A percentile compares a stretch with the other conserved stretches of the same genome.
phyloP scores from a whole-genome alignment of 1,284 basidiomycete species.

The Heliocybe sulcata region DNA sequence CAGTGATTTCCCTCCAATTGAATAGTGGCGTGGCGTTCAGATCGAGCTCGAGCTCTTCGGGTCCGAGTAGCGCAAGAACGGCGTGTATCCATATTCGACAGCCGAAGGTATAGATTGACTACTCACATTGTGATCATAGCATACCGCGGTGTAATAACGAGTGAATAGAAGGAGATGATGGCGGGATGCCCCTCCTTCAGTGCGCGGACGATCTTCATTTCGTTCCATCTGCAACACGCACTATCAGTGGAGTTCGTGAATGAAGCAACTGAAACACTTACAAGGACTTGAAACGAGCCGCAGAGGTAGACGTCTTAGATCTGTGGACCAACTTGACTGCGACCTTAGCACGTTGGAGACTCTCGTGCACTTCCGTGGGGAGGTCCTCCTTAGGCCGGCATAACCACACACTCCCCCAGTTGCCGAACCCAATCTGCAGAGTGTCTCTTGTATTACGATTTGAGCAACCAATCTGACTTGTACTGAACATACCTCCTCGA shows the following conservation, averaged over 20 bases:
- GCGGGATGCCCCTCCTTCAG: constrained; percentile 84
- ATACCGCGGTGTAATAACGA: constrained; percentile 87
- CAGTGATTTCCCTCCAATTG: constrained; percentile 1
- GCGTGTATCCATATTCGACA: not conserved
- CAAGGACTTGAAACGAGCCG: constrained; percentile 82
- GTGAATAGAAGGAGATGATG: constrained; percentile 86
- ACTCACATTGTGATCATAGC: constrained; percentile 83
- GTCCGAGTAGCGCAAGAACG: no score
- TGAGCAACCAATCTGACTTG: constrained; percentile 4
- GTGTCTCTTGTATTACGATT: not conserved
- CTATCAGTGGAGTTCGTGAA: constrained; percentile 8
- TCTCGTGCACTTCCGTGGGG: constrained; percentile 19
- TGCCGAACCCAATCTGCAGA: constrained; percentile 72
- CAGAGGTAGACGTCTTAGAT: constrained; percentile 71
- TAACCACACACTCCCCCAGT: constrained; percentile 83
- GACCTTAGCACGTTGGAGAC: constrained; percentile 36
- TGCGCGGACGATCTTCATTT: constrained; percentile 86
- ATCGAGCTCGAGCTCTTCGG: no score
- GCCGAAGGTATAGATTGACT: not conserved
- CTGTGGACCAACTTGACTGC: constrained; percentile 89
- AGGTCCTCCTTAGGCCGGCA: constrained; percentile 51
- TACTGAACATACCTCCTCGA: constrained; percentile 53
- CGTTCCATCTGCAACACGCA: constrained; percentile 64
- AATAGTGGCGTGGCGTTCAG: not conserved
- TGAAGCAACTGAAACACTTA: constrained; percentile 30